Conservation (phyloP, 2,329 filamentous ascomycete species). For the Ophiostoma sp. region DNA sequence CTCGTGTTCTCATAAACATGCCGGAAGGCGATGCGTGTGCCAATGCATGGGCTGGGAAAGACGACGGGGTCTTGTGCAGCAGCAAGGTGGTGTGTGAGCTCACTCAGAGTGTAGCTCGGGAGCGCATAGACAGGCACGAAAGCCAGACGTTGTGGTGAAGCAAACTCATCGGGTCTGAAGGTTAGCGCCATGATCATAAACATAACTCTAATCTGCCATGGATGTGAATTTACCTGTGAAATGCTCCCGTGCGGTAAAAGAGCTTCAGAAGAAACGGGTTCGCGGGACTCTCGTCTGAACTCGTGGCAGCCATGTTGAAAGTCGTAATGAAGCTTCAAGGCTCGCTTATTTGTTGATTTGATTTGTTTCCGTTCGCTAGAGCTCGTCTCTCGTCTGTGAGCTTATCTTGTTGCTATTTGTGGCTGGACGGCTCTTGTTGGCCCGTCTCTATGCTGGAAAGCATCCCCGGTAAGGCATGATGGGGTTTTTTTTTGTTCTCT, state of each 20-base stretch:
- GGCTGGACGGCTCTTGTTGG: background rate
- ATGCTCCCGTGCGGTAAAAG: slow-evolving; percentile 74
- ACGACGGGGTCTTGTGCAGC: slow-evolving; percentile 54
- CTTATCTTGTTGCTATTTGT: background rate
- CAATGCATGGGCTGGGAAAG: slow-evolving; percentile 72
- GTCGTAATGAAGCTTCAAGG: background rate
- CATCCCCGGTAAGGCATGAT: slow-evolving; percentile 17
- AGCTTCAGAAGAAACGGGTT: slow-evolving; percentile 79
- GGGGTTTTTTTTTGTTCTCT: background rate
- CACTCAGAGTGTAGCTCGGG: slow-evolving; percentile 75
- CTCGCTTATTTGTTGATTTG: background rate
- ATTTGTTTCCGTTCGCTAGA: background rate
- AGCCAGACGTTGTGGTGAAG: slow-evolving; percentile 59
- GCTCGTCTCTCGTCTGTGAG: no score
- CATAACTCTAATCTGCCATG: no score
- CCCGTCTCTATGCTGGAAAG: background rate
- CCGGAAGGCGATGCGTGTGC: slow-evolving; percentile 83
- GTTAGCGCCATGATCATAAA: background rate
- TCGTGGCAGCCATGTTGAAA: slow-evolving; percentile 20
- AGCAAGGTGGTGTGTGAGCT: slow-evolving; percentile 76
- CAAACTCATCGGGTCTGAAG: slow-evolving; percentile 69
- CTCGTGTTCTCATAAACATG: slow-evolving; percentile 78
- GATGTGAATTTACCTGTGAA: slow-evolving; percentile 59
- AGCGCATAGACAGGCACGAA: slow-evolving; percentile 84
- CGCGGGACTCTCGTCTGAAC: slow-evolving; percentile 50